Evolutionary conservation across 345 rosid genomes (phyloP), one percentile per base, ranked within the genome.

Genomic region (Barbarea vulgaris): DNA sequence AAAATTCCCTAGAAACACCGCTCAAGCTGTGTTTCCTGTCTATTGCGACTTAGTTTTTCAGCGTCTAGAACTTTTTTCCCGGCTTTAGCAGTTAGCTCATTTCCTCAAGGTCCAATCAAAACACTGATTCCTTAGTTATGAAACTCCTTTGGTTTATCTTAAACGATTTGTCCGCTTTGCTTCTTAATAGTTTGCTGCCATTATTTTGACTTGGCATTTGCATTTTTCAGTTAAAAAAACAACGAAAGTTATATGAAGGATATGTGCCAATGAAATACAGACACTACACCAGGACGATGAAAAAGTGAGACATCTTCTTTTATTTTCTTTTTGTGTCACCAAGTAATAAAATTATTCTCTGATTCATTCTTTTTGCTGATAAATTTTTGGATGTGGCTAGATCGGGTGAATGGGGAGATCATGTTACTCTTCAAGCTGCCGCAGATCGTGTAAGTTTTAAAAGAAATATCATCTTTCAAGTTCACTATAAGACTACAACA

Each of bases 371-470:
- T 64, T 81, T 53, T 69, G 74, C n/a, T 79, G 58, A 54, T 61
- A 48, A 65, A 69, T 36, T 74, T 74, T 63, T 64, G 69, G 80
- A 30, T 48, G 55, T 31, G 9, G 62, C 67, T 73, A 91, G 98
- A 77, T 70, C 70, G 9, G 98, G 97, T 64, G 98, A 93, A 84
- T 93, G 98, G 98, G 98, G 98, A 51, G 98, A 93, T 79, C 98
- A 93, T 78, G 79, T 93, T 24, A 93, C 97, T 69, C 83, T 91
- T 53, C 98, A 93, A 85, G 97, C 97, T 73, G 98, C 98, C 39
- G 98, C 98, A 71, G 98, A 93, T 84, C 79, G 87, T 48, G 98
- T 93, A 82, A 88, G 91, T 84, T 9, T 46, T 11, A 2, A 17
- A 17, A 56, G 17, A 61, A 9, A 62, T 10, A 30, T 19, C 70